Evolutionary conservation across 2,329 filamentous ascomycete genomes (phyloP).

Genomic region (Clarireedia paspali): DNA sequence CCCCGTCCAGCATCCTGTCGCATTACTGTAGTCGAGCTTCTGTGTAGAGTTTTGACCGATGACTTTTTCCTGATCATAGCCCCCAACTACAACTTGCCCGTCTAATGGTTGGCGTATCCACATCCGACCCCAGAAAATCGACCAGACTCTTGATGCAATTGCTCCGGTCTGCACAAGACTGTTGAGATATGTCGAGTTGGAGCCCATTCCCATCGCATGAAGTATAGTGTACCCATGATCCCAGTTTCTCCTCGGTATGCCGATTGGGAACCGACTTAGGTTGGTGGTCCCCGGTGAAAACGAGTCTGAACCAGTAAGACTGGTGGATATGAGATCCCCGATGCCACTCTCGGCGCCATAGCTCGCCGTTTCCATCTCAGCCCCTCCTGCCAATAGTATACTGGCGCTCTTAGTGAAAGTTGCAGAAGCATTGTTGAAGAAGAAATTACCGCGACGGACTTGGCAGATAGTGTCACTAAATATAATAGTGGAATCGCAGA

Average conservation of each 20-base stretch:
- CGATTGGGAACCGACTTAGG: background rate
- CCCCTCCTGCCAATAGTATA: background rate
- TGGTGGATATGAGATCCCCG: background rate
- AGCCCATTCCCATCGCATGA: background rate
- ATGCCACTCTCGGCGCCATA: background rate
- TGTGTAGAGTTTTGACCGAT: constrained; percentile 1
- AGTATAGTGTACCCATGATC: constrained; percentile 1
- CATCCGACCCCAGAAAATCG: constrained; percentile 4
- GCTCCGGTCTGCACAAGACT: background rate
- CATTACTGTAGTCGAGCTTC: background rate
- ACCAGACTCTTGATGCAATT: background rate
- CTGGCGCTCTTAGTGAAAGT: background rate
- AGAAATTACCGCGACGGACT: background rate
- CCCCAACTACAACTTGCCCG: background rate
- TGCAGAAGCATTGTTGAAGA: background rate
- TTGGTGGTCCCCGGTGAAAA: background rate
- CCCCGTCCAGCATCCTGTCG: constrained; percentile 1
- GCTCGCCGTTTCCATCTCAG: background rate
- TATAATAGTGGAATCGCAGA: background rate
- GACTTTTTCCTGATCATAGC: constrained; percentile 1
- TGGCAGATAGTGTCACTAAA: background rate
- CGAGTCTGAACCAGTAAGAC: background rate
- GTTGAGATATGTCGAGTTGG: background rate
- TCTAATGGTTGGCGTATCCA: background rate
- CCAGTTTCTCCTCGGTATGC: background rate